Evolutionary conservation across 805 yeast species (phyloP), one percentile per base, ranked within the genome.

Genomic region (Candida maesae): DNA sequence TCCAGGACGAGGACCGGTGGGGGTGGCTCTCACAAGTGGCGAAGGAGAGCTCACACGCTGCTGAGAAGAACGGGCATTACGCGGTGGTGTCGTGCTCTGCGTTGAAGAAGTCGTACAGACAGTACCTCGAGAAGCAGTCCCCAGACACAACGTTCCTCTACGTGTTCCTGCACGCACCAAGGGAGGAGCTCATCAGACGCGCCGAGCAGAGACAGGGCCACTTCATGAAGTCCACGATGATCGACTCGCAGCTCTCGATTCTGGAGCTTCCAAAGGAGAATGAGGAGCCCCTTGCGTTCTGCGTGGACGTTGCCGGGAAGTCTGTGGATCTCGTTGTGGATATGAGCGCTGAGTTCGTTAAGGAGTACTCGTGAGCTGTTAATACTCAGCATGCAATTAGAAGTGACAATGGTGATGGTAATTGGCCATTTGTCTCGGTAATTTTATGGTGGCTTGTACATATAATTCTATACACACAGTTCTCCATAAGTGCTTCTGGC

Each of bases 1-100:
- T 93, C 43, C 76, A 81, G 0, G 99, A 93, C 57, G 93, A 81
- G 2, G 99, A 93, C 61, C 67, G 99, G 45, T 85, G 91, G 90
- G 90, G 75, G 1, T 93, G 99, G 99, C 71, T 93, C 15, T 61
- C 67, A 28, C 58, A 60, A 28, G 63, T 93, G 11, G 65, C 81
- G 4, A 46, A 52, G 6, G 47, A 49, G 5, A 64, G 80, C 2
- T 64, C 76, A 2, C 47, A 51, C 1, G 53, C 60, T n/a, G 70
- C 81, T 4, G 36, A 51, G 12, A 57, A 57, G 20, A 55, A 56
- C 20, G 56, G 51, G 6, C 32, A 29, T 27, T 46, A 65, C 23
- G 47, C 62, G 2, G 74, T 93, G 6, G 84, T 84, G 2, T 76
- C 95, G 4, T 93, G 99, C 59, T 90, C 97, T 1, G 81, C 91